Base-by-base conservation (phyloP, 2,329 filamentous ascomycete species). In the Alternaria longipes region DNA sequence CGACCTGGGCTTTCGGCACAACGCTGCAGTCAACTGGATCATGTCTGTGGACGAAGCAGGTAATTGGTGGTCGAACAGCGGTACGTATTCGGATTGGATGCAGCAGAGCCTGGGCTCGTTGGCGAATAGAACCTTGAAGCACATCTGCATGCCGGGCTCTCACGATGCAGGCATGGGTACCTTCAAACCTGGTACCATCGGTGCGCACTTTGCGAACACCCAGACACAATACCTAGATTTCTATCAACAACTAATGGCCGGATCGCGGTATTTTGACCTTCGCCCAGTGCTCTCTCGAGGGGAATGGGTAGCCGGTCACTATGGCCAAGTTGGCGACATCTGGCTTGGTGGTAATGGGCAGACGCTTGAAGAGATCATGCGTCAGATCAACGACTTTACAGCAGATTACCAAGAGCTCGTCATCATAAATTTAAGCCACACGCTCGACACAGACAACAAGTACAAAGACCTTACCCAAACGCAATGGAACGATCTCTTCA, bases 121-220 rank as follows among this genome's bases (percentile, higher is more conserved):
- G 5, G 77, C 75, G 4, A 77, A 78, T 46, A 78, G 83, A 11
- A 78, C 77, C 1, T 68, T 85, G 0, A 80, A 80, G 53, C 78
- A 84, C 30, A 75, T 85, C 18, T 77, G 81, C 50, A 81, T 85
- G 76, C 83, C 83, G 0, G 83, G 83, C 8, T 79, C 81, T 4
- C 83, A 85, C 60, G 82, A 85, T 59, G 76, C 82, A 0, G 83
- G 82, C n/a, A 85, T 85, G 82, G 80, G 76, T 24, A 74, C 62
- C 1, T 82, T 82, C 61, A 79, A 71, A 14, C 66, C 70, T 2
- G 73, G 76, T 14, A 81, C 82, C 5, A 72, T 77, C 36, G 73
- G 81, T 11, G 81, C 79, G 4, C 71, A 71, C 18, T 69, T 72
- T n/a, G 62, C 70, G 11, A 84, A 84, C 57, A 83, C 80, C 0